Conservation (phyloP, 805 yeast species). For the Ogataea ramenticola region DNA sequence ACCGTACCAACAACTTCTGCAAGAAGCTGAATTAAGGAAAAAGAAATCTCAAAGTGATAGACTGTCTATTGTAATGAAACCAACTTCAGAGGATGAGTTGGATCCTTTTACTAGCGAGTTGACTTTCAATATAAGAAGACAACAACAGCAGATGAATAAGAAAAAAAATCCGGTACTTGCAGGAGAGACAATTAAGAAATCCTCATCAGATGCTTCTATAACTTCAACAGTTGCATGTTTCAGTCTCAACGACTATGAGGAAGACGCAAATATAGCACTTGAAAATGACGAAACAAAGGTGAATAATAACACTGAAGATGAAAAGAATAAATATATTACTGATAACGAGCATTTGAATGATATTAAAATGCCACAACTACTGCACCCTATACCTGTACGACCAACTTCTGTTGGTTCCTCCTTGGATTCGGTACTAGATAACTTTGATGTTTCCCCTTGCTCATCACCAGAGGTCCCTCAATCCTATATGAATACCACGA, state of each 20-base stretch:
- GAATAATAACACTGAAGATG: background rate
- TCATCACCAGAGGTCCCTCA: background rate
- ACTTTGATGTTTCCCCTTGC: slow-evolving; percentile 8
- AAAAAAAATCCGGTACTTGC: background rate
- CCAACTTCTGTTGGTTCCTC: slow-evolving; percentile 18
- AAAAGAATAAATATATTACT: background rate
- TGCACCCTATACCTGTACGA: slow-evolving; percentile 18
- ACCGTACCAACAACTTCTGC: background rate
- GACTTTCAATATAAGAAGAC: background rate
- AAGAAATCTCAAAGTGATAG: background rate
- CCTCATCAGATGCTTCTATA: slow-evolving; percentile 21
- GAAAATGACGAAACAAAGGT: slow-evolving; percentile 2
- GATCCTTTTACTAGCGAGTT: background rate
- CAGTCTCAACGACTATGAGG: slow-evolving; percentile 15
- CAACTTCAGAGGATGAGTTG: background rate
- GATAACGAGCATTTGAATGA: background rate
- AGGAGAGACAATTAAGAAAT: slow-evolving; percentile 3
- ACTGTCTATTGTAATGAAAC: background rate
- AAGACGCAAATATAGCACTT: too few relatives aligned
- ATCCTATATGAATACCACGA: background rate
- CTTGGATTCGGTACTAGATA: slow-evolving; percentile 19
- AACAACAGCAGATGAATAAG: background rate
- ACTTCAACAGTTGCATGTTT: slow-evolving; percentile 30
- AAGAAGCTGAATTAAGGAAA: background rate
- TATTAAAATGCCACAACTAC: slow-evolving; percentile 1